These are phyloP conservation scores for Suillus paluster DNA, from an alignment of 768 basidiomycete genomes.

Conservation along the genomic window DNA sequence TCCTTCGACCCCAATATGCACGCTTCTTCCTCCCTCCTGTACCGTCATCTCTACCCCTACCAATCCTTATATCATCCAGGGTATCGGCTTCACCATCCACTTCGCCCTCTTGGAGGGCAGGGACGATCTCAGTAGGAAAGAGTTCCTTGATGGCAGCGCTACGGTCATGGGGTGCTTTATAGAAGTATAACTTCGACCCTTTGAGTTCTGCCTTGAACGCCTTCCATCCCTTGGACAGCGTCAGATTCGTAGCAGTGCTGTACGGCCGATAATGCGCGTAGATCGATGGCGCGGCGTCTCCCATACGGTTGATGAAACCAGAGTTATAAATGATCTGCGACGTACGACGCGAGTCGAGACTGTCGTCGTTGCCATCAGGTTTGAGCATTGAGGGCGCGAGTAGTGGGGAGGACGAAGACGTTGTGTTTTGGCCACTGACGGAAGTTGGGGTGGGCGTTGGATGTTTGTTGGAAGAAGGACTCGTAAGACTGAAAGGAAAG, in stretches of 20 bases:
- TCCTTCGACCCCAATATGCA: constrained; percentile 77
- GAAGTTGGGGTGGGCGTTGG: constrained; percentile 21
- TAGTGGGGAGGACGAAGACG: constrained; percentile 51
- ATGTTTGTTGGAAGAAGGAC: constrained; percentile 33
- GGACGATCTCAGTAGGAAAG: constrained; percentile 70
- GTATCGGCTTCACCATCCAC: constrained; percentile 29
- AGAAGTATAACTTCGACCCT: constrained; percentile 85
- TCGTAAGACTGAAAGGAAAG: constrained; percentile 34
- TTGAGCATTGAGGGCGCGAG: constrained; percentile 56
- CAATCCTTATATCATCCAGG: constrained; percentile 31
- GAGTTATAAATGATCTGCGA: constrained; percentile 81
- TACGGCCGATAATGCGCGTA: constrained; percentile 34
- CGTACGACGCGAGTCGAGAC: constrained; percentile 53
- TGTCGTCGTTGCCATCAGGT: constrained; percentile 38
- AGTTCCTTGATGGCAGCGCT: constrained; percentile 67
- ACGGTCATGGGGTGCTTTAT: constrained; percentile 80
- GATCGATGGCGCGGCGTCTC: constrained; percentile 51
- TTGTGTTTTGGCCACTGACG: constrained; percentile 27
- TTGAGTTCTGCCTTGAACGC: constrained; percentile 83
- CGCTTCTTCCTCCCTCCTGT: constrained; percentile 55
- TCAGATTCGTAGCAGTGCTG: constrained; percentile 36
- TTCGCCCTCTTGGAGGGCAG: constrained; percentile 56
- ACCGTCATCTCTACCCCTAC: constrained; percentile 40
- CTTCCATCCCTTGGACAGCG: constrained; percentile 79
- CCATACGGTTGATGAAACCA: constrained; percentile 77